Conservation (phyloP, 306 rosid genomes). For the Cyclanthera cordifolia region DNA sequence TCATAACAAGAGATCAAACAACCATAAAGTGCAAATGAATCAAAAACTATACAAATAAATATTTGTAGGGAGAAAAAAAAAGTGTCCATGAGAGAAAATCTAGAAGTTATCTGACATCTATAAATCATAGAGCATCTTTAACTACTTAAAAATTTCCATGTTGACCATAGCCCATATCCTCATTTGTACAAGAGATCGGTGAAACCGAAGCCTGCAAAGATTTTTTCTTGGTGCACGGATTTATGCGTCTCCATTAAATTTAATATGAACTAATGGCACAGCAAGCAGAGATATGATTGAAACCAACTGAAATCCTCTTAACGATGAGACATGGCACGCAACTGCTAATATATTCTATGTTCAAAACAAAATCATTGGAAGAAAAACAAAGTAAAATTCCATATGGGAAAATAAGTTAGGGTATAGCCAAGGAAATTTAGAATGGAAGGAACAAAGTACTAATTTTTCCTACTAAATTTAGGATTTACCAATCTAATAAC, state of each 20-base stretch:
- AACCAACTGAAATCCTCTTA: neutral
- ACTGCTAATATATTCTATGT: neutral
- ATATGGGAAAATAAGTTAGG: slow-evolving; percentile 2
- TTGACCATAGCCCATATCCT: neutral
- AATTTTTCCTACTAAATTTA: neutral
- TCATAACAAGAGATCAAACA: neutral
- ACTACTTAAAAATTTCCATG: neutral
- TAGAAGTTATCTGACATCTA: neutral
- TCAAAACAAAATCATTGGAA: neutral
- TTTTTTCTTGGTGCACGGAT: neutral
- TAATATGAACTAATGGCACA: neutral
- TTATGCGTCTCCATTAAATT: neutral
- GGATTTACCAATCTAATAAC: neutral
- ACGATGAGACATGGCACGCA: neutral
- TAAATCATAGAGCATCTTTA: neutral
- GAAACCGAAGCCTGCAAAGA: neutral
- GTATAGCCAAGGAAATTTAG: neutral
- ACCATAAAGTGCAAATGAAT: neutral
- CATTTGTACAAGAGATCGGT: neutral
- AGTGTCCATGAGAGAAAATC: neutral
- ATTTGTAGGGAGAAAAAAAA: neutral
- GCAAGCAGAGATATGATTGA: neutral
- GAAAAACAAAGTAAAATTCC: too few species aligned
- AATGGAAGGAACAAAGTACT: neutral
- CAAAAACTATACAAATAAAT: neutral